Evolutionary conservation across 345 rosid genomes (phyloP).

Genomic region (Eucalyptus erythrocorys): DNA sequence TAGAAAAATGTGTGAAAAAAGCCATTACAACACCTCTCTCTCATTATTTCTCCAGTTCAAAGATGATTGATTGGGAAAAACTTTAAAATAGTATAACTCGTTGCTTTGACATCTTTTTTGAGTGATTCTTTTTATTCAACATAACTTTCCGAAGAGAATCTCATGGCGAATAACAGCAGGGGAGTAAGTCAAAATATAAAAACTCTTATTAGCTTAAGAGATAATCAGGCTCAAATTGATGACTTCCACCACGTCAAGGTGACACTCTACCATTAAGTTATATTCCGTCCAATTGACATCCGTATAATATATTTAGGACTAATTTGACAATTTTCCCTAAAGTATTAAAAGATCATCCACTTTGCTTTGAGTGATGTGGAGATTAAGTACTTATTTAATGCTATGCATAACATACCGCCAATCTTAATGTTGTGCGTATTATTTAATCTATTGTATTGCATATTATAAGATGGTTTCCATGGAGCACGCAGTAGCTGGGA

Average conservation of each 20-base stretch:
- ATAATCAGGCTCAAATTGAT: accelerated
- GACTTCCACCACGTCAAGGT: not conserved
- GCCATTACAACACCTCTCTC: not conserved
- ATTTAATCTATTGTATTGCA: not conserved
- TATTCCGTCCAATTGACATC: not conserved
- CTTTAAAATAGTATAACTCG: not conserved
- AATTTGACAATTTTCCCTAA: not conserved
- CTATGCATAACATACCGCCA: not conserved
- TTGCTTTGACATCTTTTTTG: not conserved
- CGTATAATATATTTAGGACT: not conserved
- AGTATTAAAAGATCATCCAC: not conserved
- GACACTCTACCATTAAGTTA: not conserved
- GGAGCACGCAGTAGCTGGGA: not conserved
- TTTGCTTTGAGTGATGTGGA: not conserved
- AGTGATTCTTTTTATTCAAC: not conserved
- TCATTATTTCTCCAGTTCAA: not conserved
- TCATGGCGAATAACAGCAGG: not conserved
- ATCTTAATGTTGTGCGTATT: not conserved
- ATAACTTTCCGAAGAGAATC: not conserved
- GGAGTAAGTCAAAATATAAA: not conserved
- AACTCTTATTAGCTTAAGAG: not conserved
- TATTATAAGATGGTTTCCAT: not conserved
- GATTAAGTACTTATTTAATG: not conserved
- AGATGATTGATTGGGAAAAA: not conserved
- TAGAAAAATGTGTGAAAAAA: not conserved